Conservation (phyloP, 2,329 filamentous ascomycete species). For the Byssothecium circinans region DNA sequence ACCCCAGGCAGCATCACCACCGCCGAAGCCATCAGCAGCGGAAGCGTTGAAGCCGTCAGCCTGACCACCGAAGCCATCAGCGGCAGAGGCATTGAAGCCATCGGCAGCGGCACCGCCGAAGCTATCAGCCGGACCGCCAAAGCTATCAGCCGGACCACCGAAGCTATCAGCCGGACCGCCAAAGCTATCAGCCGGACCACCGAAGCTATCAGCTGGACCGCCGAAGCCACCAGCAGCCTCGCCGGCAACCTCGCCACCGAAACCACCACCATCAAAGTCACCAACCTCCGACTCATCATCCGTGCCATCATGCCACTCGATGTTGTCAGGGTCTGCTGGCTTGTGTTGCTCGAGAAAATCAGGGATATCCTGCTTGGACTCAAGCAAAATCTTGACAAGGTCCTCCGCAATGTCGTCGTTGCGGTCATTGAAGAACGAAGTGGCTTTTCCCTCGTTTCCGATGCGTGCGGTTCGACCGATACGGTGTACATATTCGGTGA, state of each 20-base stretch:
- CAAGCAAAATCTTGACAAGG: constrained; percentile 78
- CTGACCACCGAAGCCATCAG: constrained; percentile 11
- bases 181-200: constrained; percentile 10
- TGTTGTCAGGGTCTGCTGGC: constrained; percentile 57
- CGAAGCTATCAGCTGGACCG: constrained; percentile 12
- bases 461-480: constrained; percentile 96
- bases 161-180: constrained; percentile 3
- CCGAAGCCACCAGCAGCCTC: constrained; percentile 10
- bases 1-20: constrained; percentile 12
- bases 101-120: constrained; percentile 10
- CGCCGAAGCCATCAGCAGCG: constrained; percentile 11
- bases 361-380: constrained; percentile 76
- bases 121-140: constrained; percentile 5
- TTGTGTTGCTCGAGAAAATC: constrained; percentile 73
- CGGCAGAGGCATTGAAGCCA: constrained; percentile 11
- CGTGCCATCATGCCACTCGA: constrained; percentile 58
- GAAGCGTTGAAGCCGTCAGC: constrained; percentile 7
- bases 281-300: constrained; percentile 39
- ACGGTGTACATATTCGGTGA: constrained; percentile 90
- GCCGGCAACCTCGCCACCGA: no score
- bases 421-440: constrained; percentile 81
- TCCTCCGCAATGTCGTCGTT: constrained; percentile 73
- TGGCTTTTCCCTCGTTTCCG: constrained; percentile 81
- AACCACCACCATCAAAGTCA: constrained; percentile 12
- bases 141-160: constrained; percentile 15